These are phyloP conservation scores for Volvariella volvacea DNA, from an alignment of 1,284 basidiomycete genomes.

Conservation along the genomic window DNA sequence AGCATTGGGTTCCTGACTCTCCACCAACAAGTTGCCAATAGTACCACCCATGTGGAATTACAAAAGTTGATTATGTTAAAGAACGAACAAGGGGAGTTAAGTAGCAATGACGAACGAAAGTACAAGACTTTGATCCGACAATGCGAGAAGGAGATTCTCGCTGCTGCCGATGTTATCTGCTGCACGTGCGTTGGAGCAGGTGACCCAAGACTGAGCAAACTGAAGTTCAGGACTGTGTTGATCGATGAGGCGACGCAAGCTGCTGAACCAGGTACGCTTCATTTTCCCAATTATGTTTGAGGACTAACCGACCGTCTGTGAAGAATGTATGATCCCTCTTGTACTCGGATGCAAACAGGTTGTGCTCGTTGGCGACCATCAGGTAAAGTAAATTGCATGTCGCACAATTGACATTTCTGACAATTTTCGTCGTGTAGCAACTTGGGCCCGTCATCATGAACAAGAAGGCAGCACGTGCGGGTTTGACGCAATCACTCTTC, in stretches of 20 bases:
- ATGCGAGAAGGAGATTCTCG: constrained; percentile 95
- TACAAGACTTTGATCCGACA: constrained; percentile 94
- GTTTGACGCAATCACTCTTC: constrained; percentile 95
- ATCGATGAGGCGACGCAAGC: constrained; percentile 99
- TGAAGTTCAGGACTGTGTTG: constrained; percentile 97
- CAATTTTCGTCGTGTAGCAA: constrained; percentile 45
- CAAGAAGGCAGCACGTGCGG: constrained; percentile 98
- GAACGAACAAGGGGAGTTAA: constrained; percentile 95
- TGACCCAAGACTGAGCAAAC: constrained; percentile 90
- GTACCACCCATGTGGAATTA: constrained; percentile 88
- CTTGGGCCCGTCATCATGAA: constrained; percentile 99
- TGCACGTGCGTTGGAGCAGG: constrained; percentile 98
- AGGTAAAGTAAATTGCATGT: constrained; percentile 29
- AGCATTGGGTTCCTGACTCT: constrained; percentile 91
- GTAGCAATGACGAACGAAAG: constrained; percentile 94
- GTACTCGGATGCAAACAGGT: constrained; percentile 98
- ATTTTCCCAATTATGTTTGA: constrained; percentile 7
- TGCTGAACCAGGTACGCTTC: constrained; percentile 82
- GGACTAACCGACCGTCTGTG: constrained; percentile 12
- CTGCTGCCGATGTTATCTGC: constrained; percentile 96
- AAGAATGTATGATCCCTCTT: constrained; percentile 99
- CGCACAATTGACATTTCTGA: background rate
- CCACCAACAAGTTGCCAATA: constrained; percentile 96
- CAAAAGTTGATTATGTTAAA: constrained; percentile 98
- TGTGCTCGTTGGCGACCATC: constrained; percentile 96